Evolutionary conservation across 371 early-diverging fungal genomes (phyloP).

Genomic region (Dinochytrium kinnereticum): DNA sequence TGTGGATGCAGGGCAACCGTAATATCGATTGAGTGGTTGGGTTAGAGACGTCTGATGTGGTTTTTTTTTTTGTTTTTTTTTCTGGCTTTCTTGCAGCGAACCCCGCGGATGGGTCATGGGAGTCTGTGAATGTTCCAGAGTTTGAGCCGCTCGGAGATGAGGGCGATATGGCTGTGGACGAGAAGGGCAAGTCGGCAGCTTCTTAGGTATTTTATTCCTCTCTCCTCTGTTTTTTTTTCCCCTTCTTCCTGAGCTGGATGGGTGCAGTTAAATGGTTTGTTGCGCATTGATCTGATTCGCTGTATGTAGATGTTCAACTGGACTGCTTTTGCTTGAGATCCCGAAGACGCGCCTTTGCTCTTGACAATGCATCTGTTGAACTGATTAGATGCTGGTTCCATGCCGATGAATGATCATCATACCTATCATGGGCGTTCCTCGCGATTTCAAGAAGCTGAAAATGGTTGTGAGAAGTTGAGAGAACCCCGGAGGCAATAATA

Average conservation of each 20-base stretch:
- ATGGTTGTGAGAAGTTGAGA: background rate
- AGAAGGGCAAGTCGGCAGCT: constrained; percentile 34
- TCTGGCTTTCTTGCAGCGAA: background rate
- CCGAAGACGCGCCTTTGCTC: constrained; percentile 44
- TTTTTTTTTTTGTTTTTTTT: background rate
- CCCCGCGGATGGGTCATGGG: constrained; percentile 34
- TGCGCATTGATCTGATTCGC: background rate
- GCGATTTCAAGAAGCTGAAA: constrained; percentile 22
- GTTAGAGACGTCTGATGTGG: background rate
- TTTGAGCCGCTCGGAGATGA: constrained; percentile 51
- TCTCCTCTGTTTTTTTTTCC: too few relatives aligned
- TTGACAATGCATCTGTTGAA: constrained; percentile 42
- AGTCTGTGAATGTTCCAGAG: constrained; percentile 40
- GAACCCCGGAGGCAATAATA: background rate
- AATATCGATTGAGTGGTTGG: background rate
- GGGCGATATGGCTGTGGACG: constrained; percentile 17
- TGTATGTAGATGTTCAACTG: background rate
- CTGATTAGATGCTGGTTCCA: background rate
- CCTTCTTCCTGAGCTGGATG: too few relatives aligned
- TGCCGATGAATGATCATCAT: background rate
- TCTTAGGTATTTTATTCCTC: constrained; percentile 13
- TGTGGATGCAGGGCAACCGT: constrained; percentile 35
- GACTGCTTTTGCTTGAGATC: constrained; percentile 21
- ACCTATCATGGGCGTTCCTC: constrained; percentile 36
- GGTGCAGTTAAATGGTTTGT: background rate